Evolutionary conservation across 805 yeast species (phyloP), one percentile per base, ranked within the genome.

Genomic region (Starmerella cellae): DNA sequence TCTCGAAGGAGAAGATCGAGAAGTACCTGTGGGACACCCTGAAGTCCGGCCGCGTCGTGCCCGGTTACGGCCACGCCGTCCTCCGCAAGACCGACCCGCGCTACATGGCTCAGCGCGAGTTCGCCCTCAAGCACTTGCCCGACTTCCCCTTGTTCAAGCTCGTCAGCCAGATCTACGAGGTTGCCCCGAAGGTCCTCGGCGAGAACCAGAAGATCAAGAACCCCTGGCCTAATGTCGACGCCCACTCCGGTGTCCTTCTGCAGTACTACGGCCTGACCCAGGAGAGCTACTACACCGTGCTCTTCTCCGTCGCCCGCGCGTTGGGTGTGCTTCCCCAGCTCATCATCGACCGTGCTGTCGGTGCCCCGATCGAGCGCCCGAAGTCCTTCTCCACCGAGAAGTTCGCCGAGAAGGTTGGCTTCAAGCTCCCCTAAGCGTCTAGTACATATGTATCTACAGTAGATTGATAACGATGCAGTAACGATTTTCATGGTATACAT

Each of bases 321-420:
- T 71, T 81, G 47, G 93, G 93, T 70, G 87, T 79, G 43, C 69
- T 81, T 58, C 85, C 91, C 49, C 91, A 82, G 69, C 69, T 80
- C 66, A 79, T 81, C 65, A 75, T 77, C 58, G 91, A 81, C 69
- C 75, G 93, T 63, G 87, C 85, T 55, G 67, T 77, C 48, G 91
- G 91, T 59, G 63, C 74, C 54, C 77, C 93, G 55, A 79, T 81
- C 60, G 93, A 81, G 70, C 79, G 93, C 70, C 91, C 91, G 68
- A 81, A 81, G 69, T 78, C 94, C 50, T 82, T 84, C 83, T 82
- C 94, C 48, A 83, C 95, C 52, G 88, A 83, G 68, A 84, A 84
- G 69, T 82, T 80, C 72, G 77, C 75, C 61, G 84, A 82, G 71
- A 53, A 53, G 55, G 38, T 52, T 40, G 50, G 50, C 48, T 49